Evolutionary conservation across 305 asterid genomes (phyloP).

Genomic region (Ajuga reptans): DNA sequence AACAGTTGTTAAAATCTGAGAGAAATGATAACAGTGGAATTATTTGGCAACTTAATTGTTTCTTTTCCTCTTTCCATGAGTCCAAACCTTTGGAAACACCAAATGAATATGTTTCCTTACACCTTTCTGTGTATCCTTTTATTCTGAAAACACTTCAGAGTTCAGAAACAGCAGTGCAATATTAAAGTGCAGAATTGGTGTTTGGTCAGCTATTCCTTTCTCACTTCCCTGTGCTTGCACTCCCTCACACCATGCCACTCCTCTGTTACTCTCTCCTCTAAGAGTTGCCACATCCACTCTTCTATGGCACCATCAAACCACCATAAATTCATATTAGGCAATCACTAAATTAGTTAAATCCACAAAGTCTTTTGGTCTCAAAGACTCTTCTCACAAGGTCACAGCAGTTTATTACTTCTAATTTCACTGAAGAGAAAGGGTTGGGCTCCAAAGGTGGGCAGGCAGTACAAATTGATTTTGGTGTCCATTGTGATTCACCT

Average conservation of each 20-base stretch:
- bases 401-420: background rate
- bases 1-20: background rate
- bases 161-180: background rate
- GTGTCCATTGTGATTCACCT: background rate
- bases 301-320: background rate
- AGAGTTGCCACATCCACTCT: background rate
- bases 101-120: background rate
- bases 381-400: background rate
- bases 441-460: background rate
- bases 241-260: background rate
- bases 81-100: background rate
- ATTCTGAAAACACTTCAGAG: background rate
- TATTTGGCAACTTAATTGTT: background rate
- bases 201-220: background rate
- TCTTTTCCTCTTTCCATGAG: slow-evolving; percentile 2
- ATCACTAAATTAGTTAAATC: background rate
- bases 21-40: background rate
- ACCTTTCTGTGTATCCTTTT: background rate
- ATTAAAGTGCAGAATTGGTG: background rate
- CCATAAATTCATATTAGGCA: background rate
- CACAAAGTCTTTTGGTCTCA: background rate
- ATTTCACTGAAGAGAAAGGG: background rate
- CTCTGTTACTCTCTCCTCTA: background rate
- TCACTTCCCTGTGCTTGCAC: background rate
- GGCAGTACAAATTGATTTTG: background rate